Conservation (phyloP, 345 rosid species). For the Acer yangbiense region DNA sequence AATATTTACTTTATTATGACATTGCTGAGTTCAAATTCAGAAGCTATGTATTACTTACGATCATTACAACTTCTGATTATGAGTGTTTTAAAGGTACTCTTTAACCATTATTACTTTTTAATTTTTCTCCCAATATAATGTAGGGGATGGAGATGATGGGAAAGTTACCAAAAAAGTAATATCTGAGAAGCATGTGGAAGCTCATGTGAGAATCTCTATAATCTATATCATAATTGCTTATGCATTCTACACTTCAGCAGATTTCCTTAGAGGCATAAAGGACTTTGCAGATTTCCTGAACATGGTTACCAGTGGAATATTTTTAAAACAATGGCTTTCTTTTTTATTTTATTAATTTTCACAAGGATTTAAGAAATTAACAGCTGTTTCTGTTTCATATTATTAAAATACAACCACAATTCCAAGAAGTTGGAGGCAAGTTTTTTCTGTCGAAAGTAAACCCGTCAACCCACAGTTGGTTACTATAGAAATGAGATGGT, state of each 20-base stretch:
- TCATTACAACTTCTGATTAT: too few relatives aligned
- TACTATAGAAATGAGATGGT: neutral
- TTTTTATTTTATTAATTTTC: neutral
- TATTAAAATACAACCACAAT: neutral
- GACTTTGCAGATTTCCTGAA: conserved; percentile 5
- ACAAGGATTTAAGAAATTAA: neutral
- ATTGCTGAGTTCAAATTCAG: neutral
- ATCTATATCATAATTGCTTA: conserved; percentile 5
- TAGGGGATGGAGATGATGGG: conserved; percentile 41
- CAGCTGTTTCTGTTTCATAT: neutral
- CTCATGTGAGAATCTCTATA: conserved; percentile 35
- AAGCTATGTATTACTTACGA: neutral
- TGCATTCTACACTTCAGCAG: neutral
- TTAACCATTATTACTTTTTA: too few relatives aligned
- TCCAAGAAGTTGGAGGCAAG: neutral
- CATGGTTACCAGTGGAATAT: neutral
- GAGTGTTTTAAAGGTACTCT: too few relatives aligned
- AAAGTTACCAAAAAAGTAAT: conserved; percentile 27
- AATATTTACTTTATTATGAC: neutral
- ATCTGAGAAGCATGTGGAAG: conserved; percentile 35
- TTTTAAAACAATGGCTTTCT: neutral
- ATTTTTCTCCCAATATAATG: conserved; percentile 20
- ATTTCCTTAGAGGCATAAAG: neutral
- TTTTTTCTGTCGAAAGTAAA: neutral
- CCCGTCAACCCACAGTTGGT: neutral